Evolutionary conservation across 768 basidiomycete species (phyloP), one percentile per base, ranked within the genome.

Genomic region (button mushroom (Agaricus bisporus)): DNA sequence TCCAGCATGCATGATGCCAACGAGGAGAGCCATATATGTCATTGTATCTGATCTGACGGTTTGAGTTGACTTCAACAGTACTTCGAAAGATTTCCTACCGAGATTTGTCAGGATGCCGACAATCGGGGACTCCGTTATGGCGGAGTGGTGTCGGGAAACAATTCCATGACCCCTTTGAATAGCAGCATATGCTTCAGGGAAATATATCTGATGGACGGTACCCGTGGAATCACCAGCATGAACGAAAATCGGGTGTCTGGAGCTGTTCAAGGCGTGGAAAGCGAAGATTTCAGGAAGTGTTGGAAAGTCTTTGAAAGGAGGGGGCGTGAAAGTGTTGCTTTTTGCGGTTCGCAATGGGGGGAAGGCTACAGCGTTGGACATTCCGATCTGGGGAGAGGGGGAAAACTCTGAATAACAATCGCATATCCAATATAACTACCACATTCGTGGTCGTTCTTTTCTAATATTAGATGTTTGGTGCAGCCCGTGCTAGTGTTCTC

Each of bases 1-100:
- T n/a, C 74, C 76, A 5, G 75, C 73, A 9, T 70, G 60, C 2
- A 74, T 61, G 43, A 77, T 65, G 5, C 74, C 73, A 5, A 67
- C 59, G 26, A 60, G 54, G 12, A 64, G 50, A 4, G 69, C 63
- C 38, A 69, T 66, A 42, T 73, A 64, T 12, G 68, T 59, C 15
- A 72, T 45, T 1, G 63, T 65, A 42, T 76, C 74, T 68, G 14
- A 10, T n/a, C 9, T 15, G 29, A 32, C 4, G 22, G 22, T 22
- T 22, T 22, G 22, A 22, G 22, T 22, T 22, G 22, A 5, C 15
- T n/a, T 48, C 17, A 32, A 17, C 12, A 4, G 22, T 32, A 6
- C n/a, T 32, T 9, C 22, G 14, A 14, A 29, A 18, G 28, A n/a
- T 29, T n/a, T 48, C 32, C 18, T 32, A 48, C 46, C 46, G n/a